phyloP scores from a whole-genome alignment of 345 rosid genomes.

The Luvunga scandens region DNA sequence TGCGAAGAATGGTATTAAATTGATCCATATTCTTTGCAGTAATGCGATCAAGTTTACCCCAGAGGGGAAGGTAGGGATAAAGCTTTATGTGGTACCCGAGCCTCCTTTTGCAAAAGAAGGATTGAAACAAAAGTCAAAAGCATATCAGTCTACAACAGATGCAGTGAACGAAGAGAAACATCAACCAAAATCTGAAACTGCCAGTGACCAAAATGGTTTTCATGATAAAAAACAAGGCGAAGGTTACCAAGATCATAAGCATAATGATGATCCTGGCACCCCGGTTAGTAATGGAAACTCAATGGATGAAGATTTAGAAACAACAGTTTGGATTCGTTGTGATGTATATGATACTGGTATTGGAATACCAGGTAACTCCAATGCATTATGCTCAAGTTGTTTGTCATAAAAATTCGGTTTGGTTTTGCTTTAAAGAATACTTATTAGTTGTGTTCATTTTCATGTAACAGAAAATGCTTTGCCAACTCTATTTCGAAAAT shows the following conservation, averaged over 20 bases:
- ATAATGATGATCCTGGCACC: conserved; percentile 26
- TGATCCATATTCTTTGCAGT: conserved; percentile 37
- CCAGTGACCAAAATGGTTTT: conserved; percentile 24
- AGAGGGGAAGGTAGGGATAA: conserved; percentile 88
- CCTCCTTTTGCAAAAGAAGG: conserved; percentile 52
- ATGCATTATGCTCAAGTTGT: neutral
- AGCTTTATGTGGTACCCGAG: conserved; percentile 62
- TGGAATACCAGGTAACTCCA: conserved; percentile 83
- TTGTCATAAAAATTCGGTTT: neutral
- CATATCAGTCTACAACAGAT: conserved; percentile 26
- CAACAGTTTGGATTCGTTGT: conserved; percentile 82
- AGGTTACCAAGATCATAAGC: conserved; percentile 15
- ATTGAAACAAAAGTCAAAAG: conserved; percentile 25
- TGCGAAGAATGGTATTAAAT: neutral
- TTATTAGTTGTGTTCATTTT: conserved; percentile 16
- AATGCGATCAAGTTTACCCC: conserved; percentile 95
- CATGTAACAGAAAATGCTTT: conserved; percentile 70
- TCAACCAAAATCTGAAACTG: conserved; percentile 23
- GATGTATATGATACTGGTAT: conserved; percentile 94
- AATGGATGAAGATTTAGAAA: conserved; percentile 30
- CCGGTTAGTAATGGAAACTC: conserved; percentile 28
- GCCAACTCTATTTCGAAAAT: conserved; percentile 81
- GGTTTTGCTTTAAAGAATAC: neutral
- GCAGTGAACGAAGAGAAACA: conserved; percentile 30
- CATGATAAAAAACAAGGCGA: conserved; percentile 15